A percentile compares a stretch with the other conserved stretches of the same genome.
phyloP scores from a whole-genome alignment of 306 rosid species.

The Pyrus betulifolia region DNA sequence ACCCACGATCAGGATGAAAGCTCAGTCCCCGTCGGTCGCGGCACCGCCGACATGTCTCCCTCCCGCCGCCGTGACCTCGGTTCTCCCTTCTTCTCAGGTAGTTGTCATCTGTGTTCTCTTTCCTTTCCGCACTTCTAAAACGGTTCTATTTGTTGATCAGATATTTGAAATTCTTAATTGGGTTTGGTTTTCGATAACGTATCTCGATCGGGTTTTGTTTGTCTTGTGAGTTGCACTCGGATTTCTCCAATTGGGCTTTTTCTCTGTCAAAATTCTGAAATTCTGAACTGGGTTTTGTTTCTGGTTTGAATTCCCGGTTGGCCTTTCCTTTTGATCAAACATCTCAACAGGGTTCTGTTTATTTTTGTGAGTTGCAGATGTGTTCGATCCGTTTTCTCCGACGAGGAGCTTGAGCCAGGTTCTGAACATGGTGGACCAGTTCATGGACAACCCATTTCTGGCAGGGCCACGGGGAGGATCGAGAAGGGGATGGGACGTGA shows the following conservation, averaged over 20 bases:
- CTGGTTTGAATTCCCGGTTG: not conserved
- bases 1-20: conserved; percentile 10
- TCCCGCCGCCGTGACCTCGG: conserved; percentile 24
- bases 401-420: conserved; percentile 69
- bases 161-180: not conserved
- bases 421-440: conserved; percentile 66
- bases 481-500: conserved; percentile 66
- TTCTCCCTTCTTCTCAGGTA: conserved; percentile 28
- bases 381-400: conserved; percentile 60
- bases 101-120: not conserved
- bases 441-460: conserved; percentile 52
- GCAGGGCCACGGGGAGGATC: conserved; percentile 42
- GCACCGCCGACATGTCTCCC: conserved; percentile 3
- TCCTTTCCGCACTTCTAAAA: too few species aligned
- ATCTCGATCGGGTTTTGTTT: not conserved
- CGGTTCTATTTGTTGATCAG: not conserved
- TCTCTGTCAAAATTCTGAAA: not conserved
- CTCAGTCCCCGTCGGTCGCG: conserved; percentile 16
- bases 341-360: not conserved
- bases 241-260: too few species aligned
- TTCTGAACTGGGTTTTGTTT: not conserved
- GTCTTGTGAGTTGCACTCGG: conserved; percentile 1
- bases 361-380: conserved; percentile 29
- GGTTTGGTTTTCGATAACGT: not conserved
- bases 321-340: not conserved